phyloP scores from a whole-genome alignment of 345 rosid genomes.

The Citrus unshiu region DNA sequence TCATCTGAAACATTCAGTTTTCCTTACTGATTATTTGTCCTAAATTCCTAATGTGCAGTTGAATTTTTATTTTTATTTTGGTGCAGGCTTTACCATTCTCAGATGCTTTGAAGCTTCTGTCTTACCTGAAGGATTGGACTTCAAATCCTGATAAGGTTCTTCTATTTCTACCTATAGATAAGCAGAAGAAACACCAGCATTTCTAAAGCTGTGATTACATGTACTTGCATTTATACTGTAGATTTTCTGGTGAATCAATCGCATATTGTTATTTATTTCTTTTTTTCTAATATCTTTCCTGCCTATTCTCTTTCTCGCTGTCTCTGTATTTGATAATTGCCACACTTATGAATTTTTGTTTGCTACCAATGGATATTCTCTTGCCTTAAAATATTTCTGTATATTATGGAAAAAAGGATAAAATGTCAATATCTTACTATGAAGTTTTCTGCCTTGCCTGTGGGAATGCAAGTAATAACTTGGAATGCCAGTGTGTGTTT shows the following conservation, averaged over 20 bases:
- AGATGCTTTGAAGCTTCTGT: slow-evolving; percentile 79
- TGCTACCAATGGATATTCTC: background rate
- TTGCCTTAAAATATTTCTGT: background rate
- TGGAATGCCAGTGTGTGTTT: background rate
- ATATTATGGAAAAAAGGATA: background rate
- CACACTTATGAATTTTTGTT: background rate
- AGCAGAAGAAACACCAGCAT: background rate
- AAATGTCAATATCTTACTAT: background rate
- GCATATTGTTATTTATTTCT: background rate
- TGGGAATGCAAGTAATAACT: background rate
- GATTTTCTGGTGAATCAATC: background rate
- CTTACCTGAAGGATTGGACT: slow-evolving; percentile 74
- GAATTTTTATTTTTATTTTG: slow-evolving; percentile 1
- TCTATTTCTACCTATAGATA: slow-evolving; percentile 3
- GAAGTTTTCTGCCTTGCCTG: background rate
- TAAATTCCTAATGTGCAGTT: background rate
- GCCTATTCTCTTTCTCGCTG: background rate
- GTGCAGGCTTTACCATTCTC: slow-evolving; percentile 87
- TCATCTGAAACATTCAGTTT: background rate
- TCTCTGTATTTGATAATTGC: background rate
- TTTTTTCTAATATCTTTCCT: background rate
- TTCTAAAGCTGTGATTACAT: background rate
- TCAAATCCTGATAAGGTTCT: slow-evolving; percentile 79
- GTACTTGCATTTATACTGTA: slow-evolving; percentile 1
- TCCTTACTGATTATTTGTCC: background rate